These are phyloP conservation scores for Taphrina sp. DNA, from an alignment of 1,139 yeast species.

Conservation along the genomic window DNA sequence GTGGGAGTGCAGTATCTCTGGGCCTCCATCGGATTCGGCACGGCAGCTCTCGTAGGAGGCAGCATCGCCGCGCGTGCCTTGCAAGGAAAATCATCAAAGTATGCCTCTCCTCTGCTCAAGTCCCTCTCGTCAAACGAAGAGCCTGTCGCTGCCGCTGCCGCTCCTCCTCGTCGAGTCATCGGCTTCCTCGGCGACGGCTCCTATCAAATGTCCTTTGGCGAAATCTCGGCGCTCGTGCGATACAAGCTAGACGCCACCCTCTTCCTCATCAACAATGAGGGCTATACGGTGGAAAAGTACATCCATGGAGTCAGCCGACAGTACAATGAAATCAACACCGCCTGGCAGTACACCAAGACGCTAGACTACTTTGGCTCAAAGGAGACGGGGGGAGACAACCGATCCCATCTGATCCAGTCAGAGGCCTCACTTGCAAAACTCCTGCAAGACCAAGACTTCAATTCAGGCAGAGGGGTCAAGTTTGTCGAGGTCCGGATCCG, in stretches of 20 bases:
- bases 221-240: constrained; percentile 65
- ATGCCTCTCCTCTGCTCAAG: too few relatives aligned
- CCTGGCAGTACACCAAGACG: constrained; percentile 74
- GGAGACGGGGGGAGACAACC: not conserved
- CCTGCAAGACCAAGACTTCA: constrained; percentile 7
- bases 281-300: constrained; percentile 55
- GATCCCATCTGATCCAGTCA: not conserved
- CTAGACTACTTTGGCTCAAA: constrained; percentile 68
- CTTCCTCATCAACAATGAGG: constrained; percentile 65
- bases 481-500: constrained; percentile 7
- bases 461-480: not conserved
- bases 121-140: constrained; percentile 29
- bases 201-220: constrained; percentile 86
- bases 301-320: constrained; percentile 71
- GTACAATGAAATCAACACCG: constrained; percentile 74
- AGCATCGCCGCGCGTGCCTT: constrained; percentile 64
- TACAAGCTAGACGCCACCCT: constrained; percentile 61
- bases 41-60: constrained; percentile 80
- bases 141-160: constrained; percentile 24
- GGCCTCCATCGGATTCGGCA: constrained; percentile 79
- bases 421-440: not conserved
- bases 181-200: constrained; percentile 87
- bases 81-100: constrained; percentile 18
- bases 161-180: constrained; percentile 45
- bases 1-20: constrained; percentile 66